These are phyloP conservation scores for Tremella yokohamensis DNA, from an alignment of 768 basidiomycete species.

Conservation along the genomic window DNA sequence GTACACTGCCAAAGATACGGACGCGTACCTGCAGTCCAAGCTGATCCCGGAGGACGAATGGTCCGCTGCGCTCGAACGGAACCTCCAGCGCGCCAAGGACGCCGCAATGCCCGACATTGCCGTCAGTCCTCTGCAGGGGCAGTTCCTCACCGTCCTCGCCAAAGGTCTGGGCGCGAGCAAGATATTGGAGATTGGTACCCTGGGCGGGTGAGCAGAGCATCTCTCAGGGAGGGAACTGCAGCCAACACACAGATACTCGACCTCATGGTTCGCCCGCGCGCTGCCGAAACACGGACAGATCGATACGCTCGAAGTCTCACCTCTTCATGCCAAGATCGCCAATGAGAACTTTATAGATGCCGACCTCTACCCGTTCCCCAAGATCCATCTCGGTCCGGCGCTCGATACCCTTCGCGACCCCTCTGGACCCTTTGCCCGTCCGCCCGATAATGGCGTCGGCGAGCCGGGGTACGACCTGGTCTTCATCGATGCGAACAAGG, in stretches of 20 bases:
- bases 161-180: slow-evolving; percentile 58
- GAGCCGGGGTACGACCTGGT: slow-evolving; percentile 59
- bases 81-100: slow-evolving; percentile 23
- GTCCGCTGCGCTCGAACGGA: slow-evolving; percentile 20
- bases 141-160: slow-evolving; percentile 59
- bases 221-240: neutral
- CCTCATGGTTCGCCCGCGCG: slow-evolving; percentile 47
- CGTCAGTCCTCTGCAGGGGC: slow-evolving; percentile 36
- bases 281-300: slow-evolving; percentile 48
- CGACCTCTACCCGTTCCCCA: slow-evolving; percentile 57
- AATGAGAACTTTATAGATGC: slow-evolving; percentile 60
- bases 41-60: slow-evolving; percentile 15
- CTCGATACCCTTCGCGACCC: slow-evolving; percentile 17
- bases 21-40: slow-evolving; percentile 32
- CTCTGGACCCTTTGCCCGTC: slow-evolving; percentile 13
- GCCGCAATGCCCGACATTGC: slow-evolving; percentile 36
- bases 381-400: slow-evolving; percentile 55
- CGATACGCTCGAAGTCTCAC: slow-evolving; percentile 47
- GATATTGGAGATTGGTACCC: slow-evolving; percentile 65
- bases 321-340: slow-evolving; percentile 55
- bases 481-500: slow-evolving; percentile 73
- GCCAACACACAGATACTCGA: slow-evolving; percentile 38
- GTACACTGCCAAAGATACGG: slow-evolving; percentile 21
- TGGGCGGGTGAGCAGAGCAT: slow-evolving; percentile 58
- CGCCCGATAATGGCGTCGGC: slow-evolving; percentile 14